phyloP scores from a whole-genome alignment of 768 basidiomycete species.

The Suillus fuscotomentosus region DNA sequence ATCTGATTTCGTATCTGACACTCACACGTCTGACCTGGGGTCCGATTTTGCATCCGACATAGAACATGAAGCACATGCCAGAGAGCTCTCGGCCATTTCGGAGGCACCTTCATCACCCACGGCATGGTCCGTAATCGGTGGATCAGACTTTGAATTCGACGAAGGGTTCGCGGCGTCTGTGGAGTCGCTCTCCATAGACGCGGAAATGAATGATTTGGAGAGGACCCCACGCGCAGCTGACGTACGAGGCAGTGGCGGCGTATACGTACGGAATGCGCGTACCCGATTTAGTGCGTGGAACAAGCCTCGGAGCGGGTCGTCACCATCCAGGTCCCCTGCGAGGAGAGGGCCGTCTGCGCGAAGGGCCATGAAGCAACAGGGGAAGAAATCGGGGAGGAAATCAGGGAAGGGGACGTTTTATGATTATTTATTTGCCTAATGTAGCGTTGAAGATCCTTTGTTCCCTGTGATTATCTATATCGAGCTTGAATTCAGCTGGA shows the following conservation, averaged over 20 bases:
- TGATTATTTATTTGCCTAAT: constrained; percentile 45
- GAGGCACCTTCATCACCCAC: constrained; percentile 29
- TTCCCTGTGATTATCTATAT: not conserved
- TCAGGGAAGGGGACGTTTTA: constrained; percentile 33
- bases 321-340: constrained; percentile 55
- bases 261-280: constrained; percentile 21
- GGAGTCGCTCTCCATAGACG: constrained; percentile 33
- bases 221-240: not conserved
- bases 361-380: constrained; percentile 15
- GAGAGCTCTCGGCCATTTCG: constrained; percentile 26
- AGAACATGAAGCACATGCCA: constrained; percentile 14
- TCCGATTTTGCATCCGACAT: constrained; percentile 34
- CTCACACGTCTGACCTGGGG: constrained; percentile 44
- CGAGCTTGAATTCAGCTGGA: not conserved
- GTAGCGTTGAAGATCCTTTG: not conserved
- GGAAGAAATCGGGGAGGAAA: constrained; percentile 15
- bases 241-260: constrained; percentile 8
- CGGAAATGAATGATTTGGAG: constrained; percentile 16
- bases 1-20: constrained; percentile 53
- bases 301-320: constrained; percentile 43
- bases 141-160: constrained; percentile 30
- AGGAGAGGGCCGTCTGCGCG: constrained; percentile 27
- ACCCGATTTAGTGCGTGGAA: constrained; percentile 31
- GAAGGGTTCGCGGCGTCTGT: constrained; percentile 33
- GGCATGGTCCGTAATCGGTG: constrained; percentile 39